These are phyloP conservation scores for Thielaviopsis cerberus DNA, from an alignment of 2,329 filamentous ascomycete genomes.

Conservation along the genomic window DNA sequence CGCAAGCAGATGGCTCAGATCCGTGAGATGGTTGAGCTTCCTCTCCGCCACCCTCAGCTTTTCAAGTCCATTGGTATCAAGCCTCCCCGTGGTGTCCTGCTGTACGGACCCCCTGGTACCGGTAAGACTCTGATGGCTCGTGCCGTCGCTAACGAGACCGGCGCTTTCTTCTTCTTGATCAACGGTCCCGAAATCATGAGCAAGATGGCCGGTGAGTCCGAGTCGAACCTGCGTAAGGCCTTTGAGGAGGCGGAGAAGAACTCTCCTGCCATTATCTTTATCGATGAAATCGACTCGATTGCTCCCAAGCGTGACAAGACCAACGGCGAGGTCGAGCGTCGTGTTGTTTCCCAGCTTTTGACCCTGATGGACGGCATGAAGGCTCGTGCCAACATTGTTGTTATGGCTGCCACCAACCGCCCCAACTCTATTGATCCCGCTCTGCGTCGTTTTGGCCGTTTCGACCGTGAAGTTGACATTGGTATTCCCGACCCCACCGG, in stretches of 20 bases:
- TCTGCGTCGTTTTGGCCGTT: constrained; percentile 91
- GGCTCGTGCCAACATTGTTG: constrained; percentile 92
- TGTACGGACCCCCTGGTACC: constrained; percentile 91
- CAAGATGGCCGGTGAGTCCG: constrained; percentile 98
- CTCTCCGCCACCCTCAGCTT: constrained; percentile 86
- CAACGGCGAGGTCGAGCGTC: constrained; percentile 94
- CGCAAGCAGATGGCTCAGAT: constrained; percentile 99
- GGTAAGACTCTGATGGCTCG: constrained; percentile 99
- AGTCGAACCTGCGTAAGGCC: constrained; percentile 95
- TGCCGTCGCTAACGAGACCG: constrained; percentile 95
- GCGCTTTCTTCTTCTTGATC: constrained; percentile 98
- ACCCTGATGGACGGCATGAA: constrained; percentile 99
- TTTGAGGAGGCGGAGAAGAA: constrained; percentile 99
- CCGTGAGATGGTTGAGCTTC: constrained; percentile 92
- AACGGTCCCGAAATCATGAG: constrained; percentile 99
- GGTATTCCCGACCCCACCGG: constrained; percentile 95
- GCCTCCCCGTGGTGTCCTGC: constrained; percentile 90
- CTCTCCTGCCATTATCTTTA: constrained; percentile 97
- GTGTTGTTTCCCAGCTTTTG: constrained; percentile 89
- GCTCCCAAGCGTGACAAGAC: constrained; percentile 99
- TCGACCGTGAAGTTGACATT: constrained; percentile 97
- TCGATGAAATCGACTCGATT: constrained; percentile 98
- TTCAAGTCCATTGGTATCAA: constrained; percentile 99
- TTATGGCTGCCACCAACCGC: constrained; percentile 97
- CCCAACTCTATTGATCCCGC: constrained; percentile 98